Percentiles rank a stretch among this genome's conserved stretches.
Evolutionary conservation across 176 grass and related monocot species (phyloP).

Genomic region (Carex parvula): DNA sequence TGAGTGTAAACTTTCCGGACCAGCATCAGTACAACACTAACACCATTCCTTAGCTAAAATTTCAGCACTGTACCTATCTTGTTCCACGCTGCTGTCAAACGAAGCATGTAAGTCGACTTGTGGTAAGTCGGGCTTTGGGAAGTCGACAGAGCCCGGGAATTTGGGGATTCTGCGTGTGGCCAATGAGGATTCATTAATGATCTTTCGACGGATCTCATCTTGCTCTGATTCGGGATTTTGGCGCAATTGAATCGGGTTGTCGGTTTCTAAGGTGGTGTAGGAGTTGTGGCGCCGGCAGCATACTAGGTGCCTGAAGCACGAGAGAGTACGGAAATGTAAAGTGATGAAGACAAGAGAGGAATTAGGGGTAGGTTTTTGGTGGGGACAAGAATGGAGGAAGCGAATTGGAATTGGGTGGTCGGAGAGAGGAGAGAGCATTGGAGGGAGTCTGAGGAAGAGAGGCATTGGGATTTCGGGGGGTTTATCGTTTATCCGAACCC

Average conservation of each 20-base stretch:
- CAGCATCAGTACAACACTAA: not conserved
- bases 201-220: conserved; percentile 35
- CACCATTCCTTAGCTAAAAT: not conserved
- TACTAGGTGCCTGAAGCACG: not conserved
- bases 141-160: conserved; percentile 67
- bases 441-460: conserved; percentile 6
- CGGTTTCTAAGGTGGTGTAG: conserved; percentile 53
- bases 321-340: not conserved
- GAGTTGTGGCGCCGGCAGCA: not conserved
- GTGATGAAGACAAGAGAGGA: not conserved
- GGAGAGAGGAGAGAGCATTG: not conserved
- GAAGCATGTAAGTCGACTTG: not conserved
- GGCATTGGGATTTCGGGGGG: not conserved
- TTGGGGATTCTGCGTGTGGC: conserved; percentile 48
- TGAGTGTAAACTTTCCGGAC: not conserved
- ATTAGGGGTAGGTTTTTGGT: conserved; percentile 15
- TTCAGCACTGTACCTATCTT: conserved; percentile 14
- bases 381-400: conserved; percentile 26
- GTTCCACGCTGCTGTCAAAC: not conserved
- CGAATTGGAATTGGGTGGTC: not conserved
- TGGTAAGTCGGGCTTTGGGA: not conserved
- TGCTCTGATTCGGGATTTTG: conserved; percentile 24
- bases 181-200: conserved; percentile 61
- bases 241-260: conserved; percentile 17
- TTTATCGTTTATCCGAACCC: conserved; percentile 5